Conservation (phyloP, 2,329 filamentous ascomycete genomes). For the Phialemoniopsis sp. region DNA sequence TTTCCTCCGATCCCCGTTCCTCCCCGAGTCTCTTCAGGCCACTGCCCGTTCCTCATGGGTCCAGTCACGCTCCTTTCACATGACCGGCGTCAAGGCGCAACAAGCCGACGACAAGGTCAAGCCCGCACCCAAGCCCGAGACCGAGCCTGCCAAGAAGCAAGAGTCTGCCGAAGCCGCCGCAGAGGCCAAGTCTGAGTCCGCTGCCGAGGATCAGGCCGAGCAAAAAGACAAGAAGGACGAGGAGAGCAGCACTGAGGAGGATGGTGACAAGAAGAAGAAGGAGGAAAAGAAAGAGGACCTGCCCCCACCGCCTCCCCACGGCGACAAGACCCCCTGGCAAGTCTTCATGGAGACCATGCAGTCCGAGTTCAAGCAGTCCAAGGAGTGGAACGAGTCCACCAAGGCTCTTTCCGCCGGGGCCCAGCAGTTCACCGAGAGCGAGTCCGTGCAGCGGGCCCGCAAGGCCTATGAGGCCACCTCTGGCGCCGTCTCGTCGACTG, state of each 20-base stretch:
- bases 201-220: slow-evolving; percentile 15
- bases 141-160: slow-evolving; percentile 10
- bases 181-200: slow-evolving; percentile 22
- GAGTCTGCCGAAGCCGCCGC: slow-evolving; percentile 34
- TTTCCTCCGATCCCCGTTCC: slow-evolving; percentile 41
- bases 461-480: slow-evolving; percentile 85
- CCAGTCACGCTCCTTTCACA: slow-evolving; percentile 32
- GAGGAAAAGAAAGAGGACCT: slow-evolving; percentile 61
- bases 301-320: slow-evolving; percentile 90
- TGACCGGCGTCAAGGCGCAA: slow-evolving; percentile 24
- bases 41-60: slow-evolving; percentile 13
- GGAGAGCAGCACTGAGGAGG: slow-evolving; percentile 31
- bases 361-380: slow-evolving; percentile 90
- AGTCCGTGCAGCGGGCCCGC: slow-evolving; percentile 79
- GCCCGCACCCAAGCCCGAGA: slow-evolving; percentile 18
- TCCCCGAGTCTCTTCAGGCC: slow-evolving; percentile 33
- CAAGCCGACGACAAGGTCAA: slow-evolving; percentile 21
- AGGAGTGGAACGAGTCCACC: slow-evolving; percentile 98
- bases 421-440: slow-evolving; percentile 89
- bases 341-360: slow-evolving; percentile 97
- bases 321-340: slow-evolving; percentile 97
- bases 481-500: slow-evolving; percentile 74
- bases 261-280: slow-evolving; percentile 36
- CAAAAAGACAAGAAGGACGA: slow-evolving; percentile 38
- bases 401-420: slow-evolving; percentile 88